A percentile compares a stretch with the other conserved stretches of the same genome.
Evolutionary conservation across 1,284 basidiomycete species (phyloP).

Genomic region (Wallemia hederae): DNA sequence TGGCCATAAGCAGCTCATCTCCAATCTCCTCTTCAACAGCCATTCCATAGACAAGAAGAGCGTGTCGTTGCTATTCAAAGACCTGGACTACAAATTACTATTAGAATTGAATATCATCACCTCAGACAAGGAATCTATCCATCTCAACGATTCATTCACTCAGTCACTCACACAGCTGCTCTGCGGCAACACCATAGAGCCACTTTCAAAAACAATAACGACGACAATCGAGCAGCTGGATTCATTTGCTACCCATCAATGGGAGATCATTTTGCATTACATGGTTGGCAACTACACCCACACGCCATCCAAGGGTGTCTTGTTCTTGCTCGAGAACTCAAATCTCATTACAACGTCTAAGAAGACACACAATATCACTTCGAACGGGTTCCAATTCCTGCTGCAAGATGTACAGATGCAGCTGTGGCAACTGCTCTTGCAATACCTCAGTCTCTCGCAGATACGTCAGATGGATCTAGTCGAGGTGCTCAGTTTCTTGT

Average conservation of each 20-base stretch:
- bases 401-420: slow-evolving; percentile 88
- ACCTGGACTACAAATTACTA: neutral
- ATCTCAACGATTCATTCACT: neutral
- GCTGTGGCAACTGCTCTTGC: slow-evolving; percentile 81
- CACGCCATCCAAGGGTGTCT: slow-evolving; percentile 47
- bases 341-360: slow-evolving; percentile 41
- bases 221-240: slow-evolving; percentile 39
- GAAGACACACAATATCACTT: slow-evolving; percentile 45
- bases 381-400: slow-evolving; percentile 84
- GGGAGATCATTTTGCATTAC: slow-evolving; percentile 94
- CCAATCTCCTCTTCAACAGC: neutral
- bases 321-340: slow-evolving; percentile 52
- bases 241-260: slow-evolving; percentile 59
- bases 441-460: slow-evolving; percentile 57
- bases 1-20: neutral
- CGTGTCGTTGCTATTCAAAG: neutral
- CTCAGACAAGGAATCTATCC: neutral
- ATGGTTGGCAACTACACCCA: slow-evolving; percentile 53
- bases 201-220: slow-evolving; percentile 5
- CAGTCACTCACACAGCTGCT: neutral
- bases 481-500: slow-evolving; percentile 73
- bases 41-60: neutral
- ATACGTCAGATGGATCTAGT: slow-evolving; percentile 68
- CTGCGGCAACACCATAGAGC: neutral
- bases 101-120: neutral